phyloP scores from a whole-genome alignment of 371 early-diverging fungal species.

The Circinella minor region DNA sequence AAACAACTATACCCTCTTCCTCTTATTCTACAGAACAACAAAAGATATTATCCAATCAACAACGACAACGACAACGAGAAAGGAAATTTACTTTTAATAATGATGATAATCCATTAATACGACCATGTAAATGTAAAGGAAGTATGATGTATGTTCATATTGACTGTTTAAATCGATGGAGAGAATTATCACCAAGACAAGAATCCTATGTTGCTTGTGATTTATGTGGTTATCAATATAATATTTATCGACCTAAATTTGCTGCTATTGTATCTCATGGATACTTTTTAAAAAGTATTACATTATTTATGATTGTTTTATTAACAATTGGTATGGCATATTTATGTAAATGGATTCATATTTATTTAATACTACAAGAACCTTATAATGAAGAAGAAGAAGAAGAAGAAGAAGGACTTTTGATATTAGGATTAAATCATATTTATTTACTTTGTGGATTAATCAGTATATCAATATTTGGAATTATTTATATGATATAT shows the following conservation, averaged over 20 bases:
- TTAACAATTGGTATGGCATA: slow-evolving; percentile 19
- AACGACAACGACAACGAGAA: slow-evolving; percentile 8
- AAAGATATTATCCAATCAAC: not conserved
- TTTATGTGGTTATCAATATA: slow-evolving; percentile 32
- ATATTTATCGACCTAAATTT: slow-evolving; percentile 28
- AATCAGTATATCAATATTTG: slow-evolving; percentile 20
- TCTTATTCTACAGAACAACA: not conserved
- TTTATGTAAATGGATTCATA: slow-evolving; percentile 24
- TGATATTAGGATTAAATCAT: slow-evolving; percentile 29
- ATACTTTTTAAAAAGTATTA: slow-evolving; percentile 21
- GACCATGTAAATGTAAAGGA: slow-evolving; percentile 38
- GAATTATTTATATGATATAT: slow-evolving; percentile 23
- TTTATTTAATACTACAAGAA: slow-evolving; percentile 9
- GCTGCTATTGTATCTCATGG: slow-evolving; percentile 24
- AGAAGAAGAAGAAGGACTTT: not conserved
- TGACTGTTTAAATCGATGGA: slow-evolving; percentile 38
- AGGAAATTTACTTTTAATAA: not conserved
- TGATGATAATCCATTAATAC: slow-evolving; percentile 30
- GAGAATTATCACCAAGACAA: slow-evolving; percentile 30
- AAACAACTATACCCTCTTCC: not conserved
- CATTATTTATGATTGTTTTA: slow-evolving; percentile 16
- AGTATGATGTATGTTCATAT: slow-evolving; percentile 36
- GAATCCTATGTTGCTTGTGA: slow-evolving; percentile 31
- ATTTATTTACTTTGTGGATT: slow-evolving; percentile 29
- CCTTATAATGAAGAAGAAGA: not conserved